A percentile compares a stretch with the other conserved stretches of the same genome.
phyloP scores from a whole-genome alignment of 305 asterid genomes.

The Fraxinus ornus region DNA sequence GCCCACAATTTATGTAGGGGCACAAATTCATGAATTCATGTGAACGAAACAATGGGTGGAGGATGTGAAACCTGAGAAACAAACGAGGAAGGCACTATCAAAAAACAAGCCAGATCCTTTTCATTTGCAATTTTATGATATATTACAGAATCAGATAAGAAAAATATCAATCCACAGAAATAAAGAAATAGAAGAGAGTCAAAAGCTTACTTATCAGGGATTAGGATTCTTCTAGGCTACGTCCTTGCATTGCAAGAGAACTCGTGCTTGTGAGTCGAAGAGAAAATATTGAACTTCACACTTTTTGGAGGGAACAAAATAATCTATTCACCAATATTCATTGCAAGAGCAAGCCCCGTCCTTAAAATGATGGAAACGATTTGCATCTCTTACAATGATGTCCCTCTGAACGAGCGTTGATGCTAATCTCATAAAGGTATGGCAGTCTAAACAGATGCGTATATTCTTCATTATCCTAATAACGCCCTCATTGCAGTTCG shows the following conservation, averaged over 20 bases:
- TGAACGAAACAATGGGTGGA: neutral
- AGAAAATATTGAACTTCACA: neutral
- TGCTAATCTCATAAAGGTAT: conserved; percentile 60
- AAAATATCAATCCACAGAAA: neutral
- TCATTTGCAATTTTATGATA: neutral
- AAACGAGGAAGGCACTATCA: neutral
- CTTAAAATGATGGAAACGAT: conserved; percentile 69
- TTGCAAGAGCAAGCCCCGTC: conserved; percentile 69
- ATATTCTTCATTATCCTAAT: conserved; percentile 63
- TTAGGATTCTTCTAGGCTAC: neutral
- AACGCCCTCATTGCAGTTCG: conserved; percentile 21
- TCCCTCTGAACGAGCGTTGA: conserved; percentile 47
- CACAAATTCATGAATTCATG: neutral
- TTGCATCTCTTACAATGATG: conserved; percentile 66
- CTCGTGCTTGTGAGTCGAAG: neutral
- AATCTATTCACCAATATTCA: conserved; percentile 52
- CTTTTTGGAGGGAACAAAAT: neutral
- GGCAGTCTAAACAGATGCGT: conserved; percentile 73
- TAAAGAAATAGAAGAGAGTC: neutral
- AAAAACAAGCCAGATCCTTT: neutral
- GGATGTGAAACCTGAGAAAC: neutral
- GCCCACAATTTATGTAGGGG: neutral
- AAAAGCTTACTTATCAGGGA: neutral
- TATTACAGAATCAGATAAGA: neutral
- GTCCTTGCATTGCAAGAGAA: neutral